Conservation (phyloP, 2,329 filamentous ascomycete genomes). For the Sphaceloma murrayae region DNA sequence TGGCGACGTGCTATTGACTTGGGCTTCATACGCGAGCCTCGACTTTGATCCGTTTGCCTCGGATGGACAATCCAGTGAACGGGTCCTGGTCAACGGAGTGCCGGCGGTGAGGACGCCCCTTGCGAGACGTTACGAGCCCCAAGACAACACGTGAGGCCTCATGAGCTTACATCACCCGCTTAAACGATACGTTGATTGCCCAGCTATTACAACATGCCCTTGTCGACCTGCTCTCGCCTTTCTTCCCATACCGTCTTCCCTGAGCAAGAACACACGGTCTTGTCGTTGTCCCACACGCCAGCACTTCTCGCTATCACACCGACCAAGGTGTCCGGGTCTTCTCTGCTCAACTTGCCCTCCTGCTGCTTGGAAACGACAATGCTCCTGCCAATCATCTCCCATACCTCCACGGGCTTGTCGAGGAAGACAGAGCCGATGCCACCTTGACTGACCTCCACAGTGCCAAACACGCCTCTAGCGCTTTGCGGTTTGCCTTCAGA, state of each 20-base stretch:
- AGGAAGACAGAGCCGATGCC: constrained; percentile 73
- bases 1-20: constrained; percentile 13
- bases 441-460: constrained; percentile 62
- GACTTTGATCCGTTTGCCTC: neutral
- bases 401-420: constrained; percentile 74
- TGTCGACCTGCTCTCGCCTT: constrained; percentile 75
- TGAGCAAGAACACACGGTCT: constrained; percentile 94
- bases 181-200: neutral
- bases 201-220: constrained; percentile 68
- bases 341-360: constrained; percentile 51
- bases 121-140: too few relatives aligned
- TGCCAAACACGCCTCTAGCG: constrained; percentile 59
- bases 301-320: constrained; percentile 92
- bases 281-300: constrained; percentile 98
- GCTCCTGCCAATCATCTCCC: constrained; percentile 91
- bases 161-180: too few relatives aligned
- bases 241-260: constrained; percentile 99
- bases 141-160: too few relatives aligned
- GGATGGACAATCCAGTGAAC: too few relatives aligned
- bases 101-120: neutral
- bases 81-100: neutral
- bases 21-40: constrained; percentile 3
- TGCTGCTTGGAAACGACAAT: constrained; percentile 71
- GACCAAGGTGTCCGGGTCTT: constrained; percentile 77
- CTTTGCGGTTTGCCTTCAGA: constrained; percentile 37